Evolutionary conservation across 2,329 filamentous ascomycete species (phyloP).

Genomic region (Aaosphaeria pasadenensis): DNA sequence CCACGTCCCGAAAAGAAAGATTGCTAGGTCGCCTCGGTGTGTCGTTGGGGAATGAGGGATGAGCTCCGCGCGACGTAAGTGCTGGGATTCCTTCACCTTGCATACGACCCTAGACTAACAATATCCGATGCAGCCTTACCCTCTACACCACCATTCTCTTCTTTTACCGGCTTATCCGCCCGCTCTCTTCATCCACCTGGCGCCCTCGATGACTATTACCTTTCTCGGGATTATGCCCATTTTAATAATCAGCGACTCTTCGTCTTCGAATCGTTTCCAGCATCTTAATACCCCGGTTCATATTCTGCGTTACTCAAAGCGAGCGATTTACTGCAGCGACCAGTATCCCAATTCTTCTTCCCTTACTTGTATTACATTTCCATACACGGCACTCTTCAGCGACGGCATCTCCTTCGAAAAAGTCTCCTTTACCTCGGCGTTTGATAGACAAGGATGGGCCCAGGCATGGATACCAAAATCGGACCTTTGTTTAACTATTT

Average conservation of each 20-base stretch:
- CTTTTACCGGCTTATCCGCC: background rate
- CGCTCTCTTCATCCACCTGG: constrained; percentile 6
- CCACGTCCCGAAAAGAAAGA: constrained; percentile 1
- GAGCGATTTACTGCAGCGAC: constrained; percentile 12
- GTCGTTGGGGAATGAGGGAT: constrained; percentile 33
- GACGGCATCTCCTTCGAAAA: constrained; percentile 35
- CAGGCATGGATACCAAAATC: constrained; percentile 42
- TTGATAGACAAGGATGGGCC: constrained; percentile 38
- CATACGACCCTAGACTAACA: constrained; percentile 26
- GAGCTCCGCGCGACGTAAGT: constrained; percentile 33
- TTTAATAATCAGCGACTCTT: constrained; percentile 35
- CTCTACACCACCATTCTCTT: constrained; percentile 8
- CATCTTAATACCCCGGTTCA: constrained; percentile 37
- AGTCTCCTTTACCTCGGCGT: constrained; percentile 29
- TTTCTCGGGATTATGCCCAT: constrained; percentile 28
- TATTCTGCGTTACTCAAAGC: constrained; percentile 18
- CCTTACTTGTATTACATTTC: background rate
- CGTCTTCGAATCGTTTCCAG: constrained; percentile 18
- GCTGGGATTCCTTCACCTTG: constrained; percentile 22
- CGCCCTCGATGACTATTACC: background rate
- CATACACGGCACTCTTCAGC: constrained; percentile 13
- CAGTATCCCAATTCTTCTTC: constrained; percentile 4
- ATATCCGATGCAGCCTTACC: constrained; percentile 24
- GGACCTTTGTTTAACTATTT: constrained; percentile 5
- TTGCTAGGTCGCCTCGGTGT: constrained; percentile 8